Conservation (phyloP, 352 stramenopile species). For the Elongisporangium undulatum region DNA sequence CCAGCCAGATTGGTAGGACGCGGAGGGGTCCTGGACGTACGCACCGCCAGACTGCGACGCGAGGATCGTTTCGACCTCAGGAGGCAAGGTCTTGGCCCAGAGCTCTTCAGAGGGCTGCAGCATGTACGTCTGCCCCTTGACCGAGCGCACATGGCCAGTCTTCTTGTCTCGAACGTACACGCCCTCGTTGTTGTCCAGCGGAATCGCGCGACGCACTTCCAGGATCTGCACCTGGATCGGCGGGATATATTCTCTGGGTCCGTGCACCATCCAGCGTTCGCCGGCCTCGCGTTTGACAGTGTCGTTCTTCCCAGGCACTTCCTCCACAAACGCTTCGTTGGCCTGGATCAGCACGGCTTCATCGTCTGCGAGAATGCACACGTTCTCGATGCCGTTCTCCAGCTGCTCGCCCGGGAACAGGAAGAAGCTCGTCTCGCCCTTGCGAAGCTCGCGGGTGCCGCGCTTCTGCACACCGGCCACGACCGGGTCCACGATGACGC, state of each 20-base stretch:
- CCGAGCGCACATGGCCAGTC: conserved; percentile 62
- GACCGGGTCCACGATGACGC: conserved; percentile 69
- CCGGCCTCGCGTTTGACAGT: conserved; percentile 47
- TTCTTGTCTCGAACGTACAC: conserved; percentile 81
- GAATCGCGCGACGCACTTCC: conserved; percentile 72
- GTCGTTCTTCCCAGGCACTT: conserved; percentile 17
- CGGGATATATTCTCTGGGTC: conserved; percentile 73
- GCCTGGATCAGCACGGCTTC: conserved; percentile 77
- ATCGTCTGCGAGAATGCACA: conserved; percentile 66
- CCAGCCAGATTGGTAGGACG: conserved; percentile 10
- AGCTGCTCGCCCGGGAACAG: conserved; percentile 55
- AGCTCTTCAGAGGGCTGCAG: conserved; percentile 74
- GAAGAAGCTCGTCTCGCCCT: conserved; percentile 75
- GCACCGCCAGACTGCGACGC: conserved; percentile 46
- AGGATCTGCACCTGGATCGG: conserved; percentile 72
- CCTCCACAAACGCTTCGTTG: conserved; percentile 58
- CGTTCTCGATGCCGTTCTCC: conserved; percentile 63
- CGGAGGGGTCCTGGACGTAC: conserved; percentile 51
- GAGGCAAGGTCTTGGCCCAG: conserved; percentile 58
- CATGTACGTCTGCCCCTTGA: conserved; percentile 82
- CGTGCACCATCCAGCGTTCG: conserved; percentile 81
- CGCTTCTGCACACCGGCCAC: conserved; percentile 61
- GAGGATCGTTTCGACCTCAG: conserved; percentile 64
- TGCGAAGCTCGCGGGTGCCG: conserved; percentile 65
- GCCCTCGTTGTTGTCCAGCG: conserved; percentile 73